These are phyloP conservation scores for Trichoderma atrobrunneum DNA, from an alignment of 2,329 filamentous ascomycete species.

Conservation along the genomic window DNA sequence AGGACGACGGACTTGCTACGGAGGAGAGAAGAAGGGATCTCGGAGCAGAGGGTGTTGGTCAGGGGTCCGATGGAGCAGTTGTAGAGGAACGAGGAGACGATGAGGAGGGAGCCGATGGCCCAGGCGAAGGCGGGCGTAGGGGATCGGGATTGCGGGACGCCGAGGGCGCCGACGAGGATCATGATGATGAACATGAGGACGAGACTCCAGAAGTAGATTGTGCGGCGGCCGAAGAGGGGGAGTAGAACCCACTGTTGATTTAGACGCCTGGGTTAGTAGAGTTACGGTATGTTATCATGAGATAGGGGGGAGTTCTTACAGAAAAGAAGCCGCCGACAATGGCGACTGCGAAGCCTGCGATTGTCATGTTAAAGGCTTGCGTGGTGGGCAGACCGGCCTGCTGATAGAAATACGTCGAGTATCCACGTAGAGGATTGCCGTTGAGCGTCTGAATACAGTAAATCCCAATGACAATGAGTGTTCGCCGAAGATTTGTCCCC, in stretches of 20 bases:
- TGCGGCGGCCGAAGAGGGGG: slow-evolving; percentile 43
- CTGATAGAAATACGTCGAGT: slow-evolving; percentile 30
- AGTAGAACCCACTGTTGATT: slow-evolving; percentile 43
- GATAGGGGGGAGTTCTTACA: background rate
- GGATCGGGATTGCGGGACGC: background rate
- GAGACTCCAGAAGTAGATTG: slow-evolving; percentile 44
- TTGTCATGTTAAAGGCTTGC: slow-evolving; percentile 29
- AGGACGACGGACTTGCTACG: slow-evolving; percentile 55
- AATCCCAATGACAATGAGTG: slow-evolving; percentile 45
- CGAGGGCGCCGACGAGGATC: slow-evolving; percentile 42
- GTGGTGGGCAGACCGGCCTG: slow-evolving; percentile 31
- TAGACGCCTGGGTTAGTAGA: no score
- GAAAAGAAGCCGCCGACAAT: slow-evolving; percentile 43
- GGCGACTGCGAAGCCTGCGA: slow-evolving; percentile 37
- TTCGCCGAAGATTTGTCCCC: slow-evolving; percentile 45
- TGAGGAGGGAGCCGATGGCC: slow-evolving; percentile 46
- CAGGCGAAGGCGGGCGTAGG: slow-evolving; percentile 33
- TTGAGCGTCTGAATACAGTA: slow-evolving; percentile 30
- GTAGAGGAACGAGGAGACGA: slow-evolving; percentile 53
- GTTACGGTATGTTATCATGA: no score
- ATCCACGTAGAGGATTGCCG: slow-evolving; percentile 29
- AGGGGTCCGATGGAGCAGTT: slow-evolving; percentile 54
- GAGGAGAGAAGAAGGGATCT: slow-evolving; percentile 52
- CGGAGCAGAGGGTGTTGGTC: slow-evolving; percentile 51
- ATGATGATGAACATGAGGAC: slow-evolving; percentile 38